Base-by-base conservation (phyloP, 2,329 filamentous ascomycete species). In the Penicillium rolfsii region DNA sequence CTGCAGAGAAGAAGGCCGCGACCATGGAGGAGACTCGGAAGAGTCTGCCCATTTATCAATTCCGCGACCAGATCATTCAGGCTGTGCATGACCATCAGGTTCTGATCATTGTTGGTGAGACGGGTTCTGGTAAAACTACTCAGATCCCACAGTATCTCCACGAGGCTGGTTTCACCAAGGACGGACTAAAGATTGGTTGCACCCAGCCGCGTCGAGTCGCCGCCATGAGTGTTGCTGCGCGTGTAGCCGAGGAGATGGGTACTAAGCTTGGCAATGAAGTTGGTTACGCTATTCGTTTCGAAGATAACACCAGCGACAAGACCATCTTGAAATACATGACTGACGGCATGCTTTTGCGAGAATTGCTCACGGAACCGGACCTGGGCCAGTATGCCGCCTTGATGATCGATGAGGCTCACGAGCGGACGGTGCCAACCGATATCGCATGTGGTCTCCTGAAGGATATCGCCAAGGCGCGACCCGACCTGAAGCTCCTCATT, bases 401-500 rank as follows among this genome's bases (percentile, higher is more conserved):
- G 64, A 97, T 99, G 89, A 94, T 99, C 59, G 95, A 99, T 73
- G 95, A 99, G 75, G 95, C 95, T 0, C 95, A 99, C 84, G 95
- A 99, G 75, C 85, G 95, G 67, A 97, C 92, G 0, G 85, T 98
- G 0, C 88, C 92, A 56, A 97, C 94, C 0, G 95, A 99, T 76
- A 93, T 99, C 59, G 78, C 97, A 7, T 85, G 97, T 61, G 92
- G 91, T 11, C 78, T 99, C 36, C 84, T 97, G 59, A 97, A 97
- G 72, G 94, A 98, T 78, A 84, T 98, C 63, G 89, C 91, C 0
- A 84, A 90, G 62, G 90, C 91, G 55, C 82, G 95, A 45, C 91
- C 90, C 3, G 94, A 98, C 63, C 79, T 99, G 55, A 96, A 94
- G 75, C 80, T 99, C 0, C 82, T 99, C 35, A 97, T 99, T 58